Evolutionary conservation across 352 stramenopile species (phyloP), one percentile per base, ranked within the genome.

Genomic region (Phytophthora pistaciae): DNA sequence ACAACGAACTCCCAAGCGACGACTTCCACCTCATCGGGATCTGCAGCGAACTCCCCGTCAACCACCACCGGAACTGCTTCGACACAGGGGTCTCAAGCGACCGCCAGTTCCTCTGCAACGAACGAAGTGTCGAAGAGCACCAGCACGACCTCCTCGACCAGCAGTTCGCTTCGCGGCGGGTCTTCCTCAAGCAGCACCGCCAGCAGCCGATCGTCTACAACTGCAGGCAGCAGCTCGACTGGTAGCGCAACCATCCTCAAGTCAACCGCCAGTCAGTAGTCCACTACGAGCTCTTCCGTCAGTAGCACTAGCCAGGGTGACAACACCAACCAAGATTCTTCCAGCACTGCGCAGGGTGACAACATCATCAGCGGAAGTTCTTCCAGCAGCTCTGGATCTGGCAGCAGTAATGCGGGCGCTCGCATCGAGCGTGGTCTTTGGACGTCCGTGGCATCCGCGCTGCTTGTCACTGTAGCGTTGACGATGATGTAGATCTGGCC

Each of bases 191-290:
- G 36, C 10, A 42, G 36, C 36, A 42, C 10, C 13, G 10, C 36
- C 13, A 16, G 36, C 36, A 60, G 23, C 38, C 16, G 20, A 10
- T 31, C 50, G 16, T 53, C 49, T 14, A 4, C 21, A 16, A 11
- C 53, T 6, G 50, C 29, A 8, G 44, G 7, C 8, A 58, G 63
- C 31, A 63, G 56, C 10, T 64, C 49, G 1, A 59, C 27, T 33
- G 68, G 21, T 46, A 63, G 20, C 20, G 58, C 25, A 23, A 71
- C 53, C 20, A 57, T 31, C 11, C 53, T 61, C 55, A 52, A 44
- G 52, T 66, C 61, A 7, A 40, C 36, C 11, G n/a, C 29, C 33
- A 70, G 38, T 11, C 52, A 73, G 18, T 71, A 73, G 18, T 71
- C 62, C 29, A 27, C 59, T 1, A 33, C 20, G 16, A 36, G 59